Base-by-base conservation (phyloP, 352 stramenopile genomes). In the Phytophthora pisi region DNA sequence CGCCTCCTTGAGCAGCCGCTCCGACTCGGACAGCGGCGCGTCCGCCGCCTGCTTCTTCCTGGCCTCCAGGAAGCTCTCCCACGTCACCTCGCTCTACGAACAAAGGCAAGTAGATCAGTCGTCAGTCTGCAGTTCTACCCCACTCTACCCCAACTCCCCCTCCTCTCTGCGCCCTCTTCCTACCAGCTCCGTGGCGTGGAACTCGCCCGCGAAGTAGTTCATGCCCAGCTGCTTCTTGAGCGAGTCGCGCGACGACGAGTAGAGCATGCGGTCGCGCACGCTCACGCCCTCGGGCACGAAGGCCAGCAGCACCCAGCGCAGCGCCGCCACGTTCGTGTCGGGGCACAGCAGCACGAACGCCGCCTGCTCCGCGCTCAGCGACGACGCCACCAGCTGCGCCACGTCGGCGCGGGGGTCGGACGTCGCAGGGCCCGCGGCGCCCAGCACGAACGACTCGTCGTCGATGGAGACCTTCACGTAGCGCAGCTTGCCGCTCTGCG, bases 171-270 rank as follows among this genome's bases (percentile, higher is more conserved):
- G 34, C 30, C 20, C 57, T 13, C 52, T 87, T 38, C 11, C 31
- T 38, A 38, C 80, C 70, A 90, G 68, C 46, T 96, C 84, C 3
- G 88, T 97, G 13, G 89, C 89, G 67, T 96, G 88, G 61, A 96
- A 95, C 57, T 97, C 91, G 61, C 87, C 89, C 7, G 91, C 77
- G 72, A 97, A 97, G 74, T 97, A 97, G 56, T 94, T 94, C n/a
- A 91, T 67, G 11, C 91, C 91, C 54, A 97, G 81, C 56, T 96
- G 87, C 66, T 96, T 94, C 74, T 96, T 96, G 47, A 97, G 75
- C 77, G 89, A 95, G 31, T 97, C 88, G 45, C 91, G 87, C 52
- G 91, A 95, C 46, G 89, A 96, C 65, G 91, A 96, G 78, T 97
- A 97, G 28, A 97, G 76, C 91, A 97, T 97, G 66, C 94, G 94